Evolutionary conservation across 129 eudicot species (phyloP).

Genomic region (Solidago caesia): DNA sequence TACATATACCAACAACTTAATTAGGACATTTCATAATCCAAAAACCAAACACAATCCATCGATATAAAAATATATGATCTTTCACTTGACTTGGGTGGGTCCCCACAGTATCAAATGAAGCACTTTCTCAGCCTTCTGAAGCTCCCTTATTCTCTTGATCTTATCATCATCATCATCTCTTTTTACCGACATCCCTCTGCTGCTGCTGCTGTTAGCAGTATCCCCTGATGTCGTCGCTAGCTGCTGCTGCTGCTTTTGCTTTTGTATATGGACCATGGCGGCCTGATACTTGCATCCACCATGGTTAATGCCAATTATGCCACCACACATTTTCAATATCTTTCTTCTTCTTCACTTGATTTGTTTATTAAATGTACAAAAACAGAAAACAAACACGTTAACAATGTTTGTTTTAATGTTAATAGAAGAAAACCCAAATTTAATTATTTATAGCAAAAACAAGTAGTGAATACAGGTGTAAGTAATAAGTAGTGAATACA

Average conservation of each 20-base stretch:
- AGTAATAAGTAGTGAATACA: too few species aligned
- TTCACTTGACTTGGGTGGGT: slow-evolving; percentile 27
- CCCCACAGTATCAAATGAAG: slow-evolving; percentile 38
- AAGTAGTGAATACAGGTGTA: too few species aligned
- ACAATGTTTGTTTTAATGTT: too few species aligned
- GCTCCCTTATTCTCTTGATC: slow-evolving; percentile 15
- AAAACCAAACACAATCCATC: too few species aligned
- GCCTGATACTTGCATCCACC: slow-evolving; percentile 18
- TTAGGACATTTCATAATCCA: too few species aligned
- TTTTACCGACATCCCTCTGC: slow-evolving; percentile 18
- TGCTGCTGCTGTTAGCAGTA: background rate
- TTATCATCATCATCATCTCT: slow-evolving; percentile 23
- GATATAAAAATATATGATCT: too few species aligned
- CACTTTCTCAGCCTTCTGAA: slow-evolving; percentile 30
- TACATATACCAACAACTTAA: too few species aligned
- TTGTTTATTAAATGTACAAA: too few species aligned
- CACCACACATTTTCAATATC: slow-evolving; percentile 17
- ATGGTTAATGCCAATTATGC: slow-evolving; percentile 24
- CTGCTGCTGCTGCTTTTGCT: background rate
- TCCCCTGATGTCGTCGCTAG: background rate
- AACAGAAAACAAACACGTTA: too few species aligned
- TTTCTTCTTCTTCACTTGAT: background rate
- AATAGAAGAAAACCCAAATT: too few species aligned
- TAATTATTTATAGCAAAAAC: too few species aligned
- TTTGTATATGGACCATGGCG: slow-evolving; percentile 22